Evolutionary conservation across 208 protist genomes (phyloP).

Genomic region (Acanthamoeba sp.): DNA sequence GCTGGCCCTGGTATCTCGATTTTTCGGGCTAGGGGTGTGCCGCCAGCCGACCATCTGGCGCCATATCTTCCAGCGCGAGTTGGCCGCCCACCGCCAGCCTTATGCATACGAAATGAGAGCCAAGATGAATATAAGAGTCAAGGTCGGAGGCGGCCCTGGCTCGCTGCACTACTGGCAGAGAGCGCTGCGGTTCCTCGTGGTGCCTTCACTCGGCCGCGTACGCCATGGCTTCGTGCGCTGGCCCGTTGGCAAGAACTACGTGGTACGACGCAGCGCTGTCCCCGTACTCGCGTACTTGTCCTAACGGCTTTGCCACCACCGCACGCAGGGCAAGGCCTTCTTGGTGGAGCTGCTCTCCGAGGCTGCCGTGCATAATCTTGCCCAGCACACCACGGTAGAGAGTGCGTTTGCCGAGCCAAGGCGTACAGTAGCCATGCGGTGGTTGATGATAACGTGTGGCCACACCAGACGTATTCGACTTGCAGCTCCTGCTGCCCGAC

Average conservation of each 20-base stretch:
- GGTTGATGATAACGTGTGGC: background rate
- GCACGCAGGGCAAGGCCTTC: background rate
- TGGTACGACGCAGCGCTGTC: background rate
- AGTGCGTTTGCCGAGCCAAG: background rate
- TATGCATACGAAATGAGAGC: no score
- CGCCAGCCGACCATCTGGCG: background rate
- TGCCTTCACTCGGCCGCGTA: background rate
- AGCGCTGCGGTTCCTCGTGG: constrained; percentile 3
- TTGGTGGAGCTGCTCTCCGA: background rate
- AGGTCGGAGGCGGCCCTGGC: background rate
- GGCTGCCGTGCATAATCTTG: background rate
- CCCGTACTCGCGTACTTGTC: background rate
- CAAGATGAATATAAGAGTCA: no score
- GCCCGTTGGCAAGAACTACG: constrained; percentile 20
- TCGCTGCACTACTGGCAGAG: constrained; percentile 29
- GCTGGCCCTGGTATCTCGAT: background rate
- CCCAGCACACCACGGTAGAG: background rate
- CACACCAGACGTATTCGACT: background rate
- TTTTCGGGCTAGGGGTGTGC: background rate
- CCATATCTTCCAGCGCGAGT: background rate
- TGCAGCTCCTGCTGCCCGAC: background rate
- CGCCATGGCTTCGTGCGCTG: background rate
- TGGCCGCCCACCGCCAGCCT: background rate
- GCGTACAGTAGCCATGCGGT: background rate
- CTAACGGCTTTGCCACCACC: background rate